These are phyloP conservation scores for Orbilia blumenaviensis DNA, from an alignment of 2,329 filamentous ascomycete species.

Conservation along the genomic window DNA sequence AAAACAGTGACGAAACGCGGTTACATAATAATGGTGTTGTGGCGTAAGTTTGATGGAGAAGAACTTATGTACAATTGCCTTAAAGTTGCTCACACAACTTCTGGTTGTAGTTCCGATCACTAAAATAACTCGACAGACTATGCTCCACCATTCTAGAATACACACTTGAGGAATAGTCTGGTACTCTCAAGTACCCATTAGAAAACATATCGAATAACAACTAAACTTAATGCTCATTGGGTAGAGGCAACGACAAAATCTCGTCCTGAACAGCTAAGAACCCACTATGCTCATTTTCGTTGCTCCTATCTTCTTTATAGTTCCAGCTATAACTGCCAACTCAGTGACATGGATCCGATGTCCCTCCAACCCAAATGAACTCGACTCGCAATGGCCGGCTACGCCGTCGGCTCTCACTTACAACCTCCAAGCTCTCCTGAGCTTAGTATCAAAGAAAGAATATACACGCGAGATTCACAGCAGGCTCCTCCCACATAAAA, in stretches of 20 bases:
- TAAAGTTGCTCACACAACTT: background rate
- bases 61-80: background rate
- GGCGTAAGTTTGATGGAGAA: too few species aligned
- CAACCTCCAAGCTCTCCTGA: constrained; percentile 16
- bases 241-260: too few species aligned
- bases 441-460: background rate
- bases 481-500: background rate
- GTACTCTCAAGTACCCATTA: too few species aligned
- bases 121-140: too few species aligned
- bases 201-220: too few species aligned
- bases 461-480: background rate
- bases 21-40: too few species aligned
- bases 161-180: too few species aligned
- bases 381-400: background rate
- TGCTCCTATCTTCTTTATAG: background rate
- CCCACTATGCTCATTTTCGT: background rate
- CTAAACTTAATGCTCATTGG: too few species aligned
- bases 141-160: too few species aligned
- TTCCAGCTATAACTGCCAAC: background rate
- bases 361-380: background rate
- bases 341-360: constrained; percentile 8
- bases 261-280: background rate
- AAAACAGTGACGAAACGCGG: too few species aligned
- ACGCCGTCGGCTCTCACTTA: constrained; percentile 5
- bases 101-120: too few species aligned